Conservation (phyloP, 306 rosid genomes). For the Rubus parviflorus region DNA sequence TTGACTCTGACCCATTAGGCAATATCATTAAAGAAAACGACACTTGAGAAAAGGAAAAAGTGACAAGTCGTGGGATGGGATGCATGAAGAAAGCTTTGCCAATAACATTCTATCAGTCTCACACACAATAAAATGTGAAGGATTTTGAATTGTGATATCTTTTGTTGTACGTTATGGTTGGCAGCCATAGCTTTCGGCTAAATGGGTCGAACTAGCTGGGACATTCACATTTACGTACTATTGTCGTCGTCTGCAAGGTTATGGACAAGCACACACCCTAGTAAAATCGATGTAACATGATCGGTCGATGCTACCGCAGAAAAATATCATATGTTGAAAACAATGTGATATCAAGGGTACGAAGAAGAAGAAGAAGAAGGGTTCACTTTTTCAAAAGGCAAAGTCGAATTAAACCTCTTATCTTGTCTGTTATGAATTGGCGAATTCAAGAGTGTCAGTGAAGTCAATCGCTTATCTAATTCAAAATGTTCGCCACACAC, state of each 20-base stretch:
- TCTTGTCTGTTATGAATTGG: too few species aligned
- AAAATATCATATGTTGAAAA: neutral
- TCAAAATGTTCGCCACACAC: constrained; percentile 16
- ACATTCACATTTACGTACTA: constrained; percentile 11
- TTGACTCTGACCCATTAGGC: neutral
- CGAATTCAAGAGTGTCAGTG: too few species aligned
- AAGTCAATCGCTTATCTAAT: too few species aligned
- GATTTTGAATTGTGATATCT: neutral
- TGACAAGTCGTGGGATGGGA: neutral
- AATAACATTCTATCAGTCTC: constrained; percentile 3
- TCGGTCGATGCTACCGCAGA: neutral
- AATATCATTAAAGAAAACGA: neutral
- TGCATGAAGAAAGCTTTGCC: constrained; percentile 9
- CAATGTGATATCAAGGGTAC: neutral
- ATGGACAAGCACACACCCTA: constrained; percentile 1
- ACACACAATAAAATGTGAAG: neutral
- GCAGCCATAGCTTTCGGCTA: constrained; percentile 8
- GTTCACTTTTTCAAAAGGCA: constrained; percentile 5
- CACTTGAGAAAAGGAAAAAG: neutral
- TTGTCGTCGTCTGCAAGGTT: constrained; percentile 16
- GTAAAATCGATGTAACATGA: constrained; percentile 13
- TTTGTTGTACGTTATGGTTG: neutral
- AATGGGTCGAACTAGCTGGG: constrained; percentile 2
- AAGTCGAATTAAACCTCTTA: neutral
- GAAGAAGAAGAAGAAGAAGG: neutral